phyloP scores from a whole-genome alignment of 2,329 filamentous ascomycete species.

The Fusarium mundagurra region DNA sequence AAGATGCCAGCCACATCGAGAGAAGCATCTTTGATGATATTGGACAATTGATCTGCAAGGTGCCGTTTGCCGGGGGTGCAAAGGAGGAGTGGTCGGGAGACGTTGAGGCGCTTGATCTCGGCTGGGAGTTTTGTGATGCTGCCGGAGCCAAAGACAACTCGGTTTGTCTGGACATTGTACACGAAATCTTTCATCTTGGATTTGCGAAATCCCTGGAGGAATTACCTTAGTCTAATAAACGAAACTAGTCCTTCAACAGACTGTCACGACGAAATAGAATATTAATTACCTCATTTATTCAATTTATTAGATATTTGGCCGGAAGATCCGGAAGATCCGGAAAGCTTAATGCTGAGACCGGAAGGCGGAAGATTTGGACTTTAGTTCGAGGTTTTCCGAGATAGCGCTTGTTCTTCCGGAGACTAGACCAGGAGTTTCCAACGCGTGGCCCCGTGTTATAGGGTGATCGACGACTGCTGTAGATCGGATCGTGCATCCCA shows the following conservation, averaged over 20 bases:
- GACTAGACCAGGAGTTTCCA: accelerated
- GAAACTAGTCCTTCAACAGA: not conserved
- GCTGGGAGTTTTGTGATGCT: not conserved
- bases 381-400: not conserved
- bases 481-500: not conserved
- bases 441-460: not conserved
- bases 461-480: not conserved
- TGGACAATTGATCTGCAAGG: not conserved
- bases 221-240: accelerated
- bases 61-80: not conserved
- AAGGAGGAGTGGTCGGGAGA: not conserved
- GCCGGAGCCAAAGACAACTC: not conserved
- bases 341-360: not conserved
- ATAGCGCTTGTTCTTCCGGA: not conserved
- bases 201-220: accelerated
- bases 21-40: not conserved
- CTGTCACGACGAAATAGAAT: accelerated
- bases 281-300: too few species aligned
- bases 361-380: not conserved
- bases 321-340: not conserved
- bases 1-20: not conserved
- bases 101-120: not conserved
- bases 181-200: not conserved
- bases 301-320: accelerated
- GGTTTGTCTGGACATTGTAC: accelerated